phyloP scores from a whole-genome alignment of 2,329 filamentous ascomycete genomes.

The Didymellaceae sp. region DNA sequence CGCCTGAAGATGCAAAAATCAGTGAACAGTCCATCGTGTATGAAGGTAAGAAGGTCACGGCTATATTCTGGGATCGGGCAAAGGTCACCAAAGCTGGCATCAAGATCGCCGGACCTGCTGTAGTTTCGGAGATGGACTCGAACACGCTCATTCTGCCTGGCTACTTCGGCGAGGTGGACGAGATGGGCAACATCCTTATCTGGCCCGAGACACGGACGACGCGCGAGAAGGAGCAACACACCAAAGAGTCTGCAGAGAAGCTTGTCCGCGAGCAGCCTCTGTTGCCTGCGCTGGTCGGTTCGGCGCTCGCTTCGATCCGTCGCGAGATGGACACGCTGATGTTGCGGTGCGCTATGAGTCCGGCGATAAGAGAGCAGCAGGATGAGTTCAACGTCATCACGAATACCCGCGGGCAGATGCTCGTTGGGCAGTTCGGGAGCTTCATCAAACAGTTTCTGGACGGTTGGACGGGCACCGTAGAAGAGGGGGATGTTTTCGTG shows the following conservation, averaged over 20 bases:
- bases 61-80: constrained; percentile 55
- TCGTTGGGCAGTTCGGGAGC: constrained; percentile 60
- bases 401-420: constrained; percentile 56
- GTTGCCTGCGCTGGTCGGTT: constrained; percentile 54
- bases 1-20: constrained; percentile 48
- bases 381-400: constrained; percentile 63
- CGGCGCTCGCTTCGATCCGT: constrained; percentile 55
- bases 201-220: constrained; percentile 45
- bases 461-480: constrained; percentile 55
- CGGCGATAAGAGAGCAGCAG: constrained; percentile 59
- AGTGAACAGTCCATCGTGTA: constrained; percentile 50
- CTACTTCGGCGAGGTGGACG: constrained; percentile 55
- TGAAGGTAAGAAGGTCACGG: constrained; percentile 50
- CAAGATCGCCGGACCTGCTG: constrained; percentile 53
- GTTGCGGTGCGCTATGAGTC: constrained; percentile 60
- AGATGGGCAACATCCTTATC: constrained; percentile 59
- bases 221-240: constrained; percentile 39
- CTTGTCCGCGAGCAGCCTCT: constrained; percentile 51
- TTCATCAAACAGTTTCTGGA: constrained; percentile 58
- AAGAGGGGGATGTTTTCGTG: constrained; percentile 59
- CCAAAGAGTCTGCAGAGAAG: constrained; percentile 46
- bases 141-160: constrained; percentile 60
- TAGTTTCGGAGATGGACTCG: constrained; percentile 60
- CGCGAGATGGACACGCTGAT: constrained; percentile 60
- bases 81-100: constrained; percentile 52